These are phyloP conservation scores for Elsinoe arachidis DNA, from an alignment of 2,329 filamentous ascomycete genomes.

Conservation along the genomic window DNA sequence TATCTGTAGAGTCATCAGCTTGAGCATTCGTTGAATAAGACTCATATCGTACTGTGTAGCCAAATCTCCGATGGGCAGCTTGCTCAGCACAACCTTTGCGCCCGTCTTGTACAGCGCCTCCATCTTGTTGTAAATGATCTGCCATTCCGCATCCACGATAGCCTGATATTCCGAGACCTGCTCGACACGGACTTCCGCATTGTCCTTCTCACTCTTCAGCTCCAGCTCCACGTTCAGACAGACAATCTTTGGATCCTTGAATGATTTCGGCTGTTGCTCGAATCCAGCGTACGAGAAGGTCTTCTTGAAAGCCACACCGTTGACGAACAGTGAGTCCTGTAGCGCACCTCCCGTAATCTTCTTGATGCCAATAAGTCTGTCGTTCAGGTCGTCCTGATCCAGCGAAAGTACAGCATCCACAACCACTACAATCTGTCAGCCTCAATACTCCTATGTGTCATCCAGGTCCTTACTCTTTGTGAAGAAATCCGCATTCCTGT, in stretches of 20 bases:
- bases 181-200: slow-evolving; percentile 94
- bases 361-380: slow-evolving; percentile 96
- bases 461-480: slow-evolving; percentile 66
- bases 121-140: slow-evolving; percentile 99
- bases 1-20: slow-evolving; percentile 40
- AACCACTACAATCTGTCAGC: slow-evolving; percentile 58
- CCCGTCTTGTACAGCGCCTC: slow-evolving; percentile 89
- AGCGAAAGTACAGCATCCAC: slow-evolving; percentile 92
- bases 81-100: slow-evolving; percentile 94
- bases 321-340: slow-evolving; percentile 92
- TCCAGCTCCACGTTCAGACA: slow-evolving; percentile 97
- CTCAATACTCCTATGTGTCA: background rate
- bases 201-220: slow-evolving; percentile 98
- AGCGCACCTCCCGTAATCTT: slow-evolving; percentile 95
- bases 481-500: slow-evolving; percentile 93
- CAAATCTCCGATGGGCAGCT: slow-evolving; percentile 92
- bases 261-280: slow-evolving; percentile 96
- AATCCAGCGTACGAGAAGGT: slow-evolving; percentile 98
- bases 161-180: slow-evolving; percentile 99
- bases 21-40: background rate
- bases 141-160: slow-evolving; percentile 98
- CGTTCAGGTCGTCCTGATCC: slow-evolving; percentile 94
- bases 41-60: slow-evolving; percentile 62
- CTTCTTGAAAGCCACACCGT: slow-evolving; percentile 99
- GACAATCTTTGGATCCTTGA: slow-evolving; percentile 89